phyloP scores from a whole-genome alignment of 192 early-diverging fungal species.

The Coemansia erecta region DNA sequence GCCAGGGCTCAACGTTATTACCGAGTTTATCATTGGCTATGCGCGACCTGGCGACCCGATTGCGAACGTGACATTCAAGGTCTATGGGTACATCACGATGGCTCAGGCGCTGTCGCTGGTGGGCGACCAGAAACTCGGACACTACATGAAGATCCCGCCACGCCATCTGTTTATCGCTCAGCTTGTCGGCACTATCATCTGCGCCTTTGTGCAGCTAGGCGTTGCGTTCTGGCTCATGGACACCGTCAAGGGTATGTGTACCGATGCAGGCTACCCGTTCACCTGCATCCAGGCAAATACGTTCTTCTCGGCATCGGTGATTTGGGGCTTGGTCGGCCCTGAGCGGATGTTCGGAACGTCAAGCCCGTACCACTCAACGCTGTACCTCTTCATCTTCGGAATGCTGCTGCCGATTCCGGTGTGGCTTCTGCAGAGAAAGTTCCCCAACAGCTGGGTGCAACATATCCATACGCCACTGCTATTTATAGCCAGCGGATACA shows the following conservation, averaged over 20 bases:
- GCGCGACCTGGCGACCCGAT: conserved; percentile 72
- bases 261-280: conserved; percentile 59
- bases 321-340: conserved; percentile 81
- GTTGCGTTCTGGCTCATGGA: conserved; percentile 68
- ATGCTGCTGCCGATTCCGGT: conserved; percentile 69
- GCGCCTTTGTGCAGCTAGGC: conserved; percentile 66
- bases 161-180: conserved; percentile 77
- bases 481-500: conserved; percentile 59
- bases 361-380: conserved; percentile 54
- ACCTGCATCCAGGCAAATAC: conserved; percentile 59
- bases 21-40: conserved; percentile 82
- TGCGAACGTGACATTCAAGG: conserved; percentile 84
- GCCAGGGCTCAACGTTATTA: conserved; percentile 78
- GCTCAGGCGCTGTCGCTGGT: conserved; percentile 68
- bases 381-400: conserved; percentile 61
- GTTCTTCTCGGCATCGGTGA: conserved; percentile 71
- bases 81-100: conserved; percentile 75
- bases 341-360: conserved; percentile 62
- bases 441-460: conserved; percentile 62
- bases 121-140: conserved; percentile 70
- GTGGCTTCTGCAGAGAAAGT: conserved; percentile 60
- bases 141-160: conserved; percentile 83
- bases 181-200: conserved; percentile 69
- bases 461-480: conserved; percentile 70
- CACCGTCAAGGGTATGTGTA: conserved; percentile 59